These are phyloP conservation scores for Delonix regia DNA, from an alignment of 306 rosid genomes.

Conservation along the genomic window DNA sequence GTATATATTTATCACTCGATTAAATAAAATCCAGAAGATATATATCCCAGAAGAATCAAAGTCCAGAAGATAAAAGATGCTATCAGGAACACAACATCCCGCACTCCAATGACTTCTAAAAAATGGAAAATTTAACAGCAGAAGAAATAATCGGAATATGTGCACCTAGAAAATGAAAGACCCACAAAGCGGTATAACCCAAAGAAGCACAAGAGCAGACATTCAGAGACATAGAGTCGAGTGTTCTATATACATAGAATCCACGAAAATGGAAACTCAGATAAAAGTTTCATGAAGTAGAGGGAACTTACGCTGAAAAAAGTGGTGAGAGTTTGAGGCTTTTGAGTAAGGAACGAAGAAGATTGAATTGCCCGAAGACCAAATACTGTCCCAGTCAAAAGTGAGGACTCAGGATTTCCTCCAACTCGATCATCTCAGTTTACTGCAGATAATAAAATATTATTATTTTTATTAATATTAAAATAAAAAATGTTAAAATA, in stretches of 20 bases:
- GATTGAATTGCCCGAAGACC: conserved; percentile 55
- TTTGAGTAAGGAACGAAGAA: conserved; percentile 41
- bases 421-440: too few relatives aligned
- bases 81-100: neutral
- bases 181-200: conserved; percentile 23
- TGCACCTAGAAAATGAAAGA: neutral
- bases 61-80: neutral
- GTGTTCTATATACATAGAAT: neutral
- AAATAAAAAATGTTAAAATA: too few relatives aligned
- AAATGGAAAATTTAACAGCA: conserved; percentile 30
- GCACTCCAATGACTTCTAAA: conserved; percentile 9
- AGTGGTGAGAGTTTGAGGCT: conserved; percentile 54
- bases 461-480: too few relatives aligned
- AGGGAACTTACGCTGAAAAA: conserved; percentile 54
- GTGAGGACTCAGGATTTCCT: conserved; percentile 40
- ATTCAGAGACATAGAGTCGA: neutral
- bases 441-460: too few relatives aligned
- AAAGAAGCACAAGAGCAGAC: conserved; percentile 25
- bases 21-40: neutral
- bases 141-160: neutral
- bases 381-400: conserved; percentile 54
- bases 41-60: neutral
- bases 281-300: conserved; percentile 11
- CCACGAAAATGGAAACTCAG: conserved; percentile 12
- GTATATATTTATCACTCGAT: conserved; percentile 19